These are phyloP conservation scores for Malania oleifera DNA, from an alignment of 164 flowering plant species.

Conservation along the genomic window DNA sequence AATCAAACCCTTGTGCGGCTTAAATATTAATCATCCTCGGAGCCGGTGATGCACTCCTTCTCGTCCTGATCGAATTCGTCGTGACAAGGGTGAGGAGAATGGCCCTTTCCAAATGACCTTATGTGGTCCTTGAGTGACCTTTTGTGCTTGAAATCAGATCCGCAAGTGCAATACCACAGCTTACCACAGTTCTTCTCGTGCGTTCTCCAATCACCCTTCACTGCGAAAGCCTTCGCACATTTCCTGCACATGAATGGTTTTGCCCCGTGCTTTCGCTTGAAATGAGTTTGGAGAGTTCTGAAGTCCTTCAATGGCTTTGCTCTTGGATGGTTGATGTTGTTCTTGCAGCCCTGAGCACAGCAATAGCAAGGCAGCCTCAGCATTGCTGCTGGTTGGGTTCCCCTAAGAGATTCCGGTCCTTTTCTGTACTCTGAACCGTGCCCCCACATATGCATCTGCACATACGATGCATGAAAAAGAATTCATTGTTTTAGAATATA, in stretches of 20 bases:
- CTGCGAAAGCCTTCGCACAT: conserved; percentile 64
- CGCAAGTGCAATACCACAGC: conserved; percentile 75
- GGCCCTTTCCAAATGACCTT: conserved; percentile 64
- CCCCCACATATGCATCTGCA: conserved; percentile 92
- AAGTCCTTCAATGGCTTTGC: conserved; percentile 74
- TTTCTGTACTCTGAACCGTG: conserved; percentile 74
- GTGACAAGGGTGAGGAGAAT: conserved; percentile 52
- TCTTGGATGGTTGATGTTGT: conserved; percentile 79
- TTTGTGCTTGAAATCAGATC: conserved; percentile 80
- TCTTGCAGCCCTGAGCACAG: conserved; percentile 73
- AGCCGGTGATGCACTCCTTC: conserved; percentile 50
- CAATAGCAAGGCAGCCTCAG: conserved; percentile 80
- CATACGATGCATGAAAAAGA: too few species aligned
- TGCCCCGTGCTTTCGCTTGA: conserved; percentile 73
- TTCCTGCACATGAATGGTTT: conserved; percentile 68
- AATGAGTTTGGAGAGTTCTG: conserved; percentile 75
- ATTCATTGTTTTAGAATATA: too few species aligned
- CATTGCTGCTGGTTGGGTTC: conserved; percentile 74
- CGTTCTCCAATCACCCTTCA: conserved; percentile 77
- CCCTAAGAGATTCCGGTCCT: conserved; percentile 75
- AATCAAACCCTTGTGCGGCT: too few species aligned
- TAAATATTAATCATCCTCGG: conserved; percentile 38
- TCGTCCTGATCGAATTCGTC: conserved; percentile 45
- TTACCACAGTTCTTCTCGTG: conserved; percentile 85
- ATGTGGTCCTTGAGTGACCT: conserved; percentile 79